phyloP scores from a whole-genome alignment of 129 eudicot genomes.

The Arctium lappa region DNA sequence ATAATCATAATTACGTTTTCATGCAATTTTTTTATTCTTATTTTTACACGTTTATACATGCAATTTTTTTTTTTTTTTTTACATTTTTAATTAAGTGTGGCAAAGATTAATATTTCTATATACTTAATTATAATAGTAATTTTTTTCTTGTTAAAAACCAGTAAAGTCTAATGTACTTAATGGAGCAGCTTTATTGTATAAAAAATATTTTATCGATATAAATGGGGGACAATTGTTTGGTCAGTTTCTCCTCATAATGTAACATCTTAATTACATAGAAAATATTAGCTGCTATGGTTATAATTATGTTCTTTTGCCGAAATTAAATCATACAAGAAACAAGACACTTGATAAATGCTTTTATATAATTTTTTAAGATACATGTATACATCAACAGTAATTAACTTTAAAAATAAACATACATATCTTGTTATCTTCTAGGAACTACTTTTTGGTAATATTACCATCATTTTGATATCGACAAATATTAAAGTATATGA shows the following conservation, averaged over 20 bases:
- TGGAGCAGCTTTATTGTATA: too few species aligned
- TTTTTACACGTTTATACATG: too few species aligned
- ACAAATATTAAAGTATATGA: neutral
- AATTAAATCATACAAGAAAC: neutral
- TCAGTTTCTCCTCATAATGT: neutral
- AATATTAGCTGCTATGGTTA: neutral
- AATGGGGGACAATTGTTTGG: slow-evolving; percentile 11
- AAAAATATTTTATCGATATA: neutral
- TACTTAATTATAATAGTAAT: too few species aligned
- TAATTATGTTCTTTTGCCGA: neutral
- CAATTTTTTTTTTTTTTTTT: too few species aligned
- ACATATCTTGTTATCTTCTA: neutral
- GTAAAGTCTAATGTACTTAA: neutral
- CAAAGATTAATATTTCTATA: too few species aligned
- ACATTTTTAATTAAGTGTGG: too few species aligned
- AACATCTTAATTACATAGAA: neutral
- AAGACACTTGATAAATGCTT: neutral
- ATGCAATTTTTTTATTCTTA: too few species aligned
- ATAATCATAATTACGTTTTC: too few species aligned
- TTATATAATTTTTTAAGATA: neutral
- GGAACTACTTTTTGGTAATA: neutral
- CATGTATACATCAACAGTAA: neutral
- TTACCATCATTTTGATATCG: neutral
- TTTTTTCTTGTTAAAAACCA: too few species aligned
- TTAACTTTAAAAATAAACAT: neutral